These are phyloP conservation scores for Aspergillus hortae DNA, from an alignment of 2,329 filamentous ascomycete genomes.

Conservation along the genomic window DNA sequence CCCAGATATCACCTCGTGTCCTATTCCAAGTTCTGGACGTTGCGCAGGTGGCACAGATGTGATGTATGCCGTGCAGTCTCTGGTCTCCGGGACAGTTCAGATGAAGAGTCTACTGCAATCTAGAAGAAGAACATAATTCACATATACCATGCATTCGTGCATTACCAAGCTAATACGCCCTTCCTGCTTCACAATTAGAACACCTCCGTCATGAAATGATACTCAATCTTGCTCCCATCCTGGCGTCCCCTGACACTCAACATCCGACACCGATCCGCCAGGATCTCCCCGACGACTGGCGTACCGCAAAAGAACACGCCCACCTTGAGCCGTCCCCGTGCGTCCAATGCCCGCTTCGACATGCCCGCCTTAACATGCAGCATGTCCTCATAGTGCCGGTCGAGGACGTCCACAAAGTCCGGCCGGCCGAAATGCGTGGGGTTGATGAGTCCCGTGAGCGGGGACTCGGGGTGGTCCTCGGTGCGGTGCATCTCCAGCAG, in stretches of 20 bases:
- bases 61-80: too few relatives aligned
- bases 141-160: too few relatives aligned
- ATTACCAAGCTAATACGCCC: too few relatives aligned
- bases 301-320: conserved; percentile 3
- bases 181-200: background rate
- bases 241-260: conserved; percentile 1
- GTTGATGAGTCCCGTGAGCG: conserved; percentile 3
- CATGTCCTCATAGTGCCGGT: conserved; percentile 3
- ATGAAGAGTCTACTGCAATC: too few relatives aligned
- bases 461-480: conserved; percentile 4
- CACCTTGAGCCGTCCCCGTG: background rate
- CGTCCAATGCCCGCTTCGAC: background rate
- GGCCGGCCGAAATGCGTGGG: conserved; percentile 4
- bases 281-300: conserved; percentile 3
- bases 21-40: too few relatives aligned
- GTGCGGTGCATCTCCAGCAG: conserved; percentile 5
- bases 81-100: too few relatives aligned
- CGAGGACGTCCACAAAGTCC: conserved; percentile 3
- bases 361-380: background rate
- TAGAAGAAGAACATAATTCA: too few relatives aligned
- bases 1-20: too few relatives aligned
- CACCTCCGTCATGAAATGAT: conserved; percentile 5
- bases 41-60: too few relatives aligned
- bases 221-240: conserved; percentile 7
- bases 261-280: background rate